Evolutionary conservation across 2,329 filamentous ascomycete genomes (phyloP), one percentile per base, ranked within the genome.

Genomic region (Botrytis cinerea): DNA sequence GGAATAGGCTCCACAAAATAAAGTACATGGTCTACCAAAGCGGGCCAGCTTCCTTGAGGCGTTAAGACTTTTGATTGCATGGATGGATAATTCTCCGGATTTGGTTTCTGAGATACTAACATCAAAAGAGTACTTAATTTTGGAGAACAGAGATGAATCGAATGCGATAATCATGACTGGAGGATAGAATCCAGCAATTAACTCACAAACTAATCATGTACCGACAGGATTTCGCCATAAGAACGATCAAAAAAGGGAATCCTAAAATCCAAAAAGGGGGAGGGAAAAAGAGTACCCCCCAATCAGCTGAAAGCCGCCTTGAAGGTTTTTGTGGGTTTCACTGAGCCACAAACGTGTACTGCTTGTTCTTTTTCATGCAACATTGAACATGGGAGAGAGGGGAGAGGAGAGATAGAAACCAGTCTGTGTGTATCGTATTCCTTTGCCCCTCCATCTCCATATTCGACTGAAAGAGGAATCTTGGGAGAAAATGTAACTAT

Each of bases 341-440:
- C 35, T 57, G 64, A 68, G 64, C 46, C 64, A 68, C 64, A 57
- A 68, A 68, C 46, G 64, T 68, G 64, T 18, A n/a, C 51, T 57
- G n/a, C 51, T 57, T 28, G 51, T 28, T 57, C 64, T 28, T 68
- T n/a, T 67, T 67, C 45, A 51, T 67, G 62, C 43, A 66, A 61
- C 35, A n/a, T 25, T 54, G 25, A 25, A n/a, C 38, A 38, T 38
- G 38, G 38, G 38, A 38, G 38, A 9, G 38, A 38, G 38, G 38
- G 7, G 38, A 9, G 38, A 9, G 38, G 48, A 54, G 59, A 40
- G 38, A 61, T 16, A 57, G n/a, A 18, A 57, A 32, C 51, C 12
- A 18, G 51, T 57, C 51, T 57, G 51, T 57, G 51, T 57, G n/a
- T 32, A 28, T 57, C n/a, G n/a, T 61, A 38, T 40, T 61, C 35